Evolutionary conservation across 805 yeast species (phyloP).

Genomic region (Spathaspora gorwiae): DNA sequence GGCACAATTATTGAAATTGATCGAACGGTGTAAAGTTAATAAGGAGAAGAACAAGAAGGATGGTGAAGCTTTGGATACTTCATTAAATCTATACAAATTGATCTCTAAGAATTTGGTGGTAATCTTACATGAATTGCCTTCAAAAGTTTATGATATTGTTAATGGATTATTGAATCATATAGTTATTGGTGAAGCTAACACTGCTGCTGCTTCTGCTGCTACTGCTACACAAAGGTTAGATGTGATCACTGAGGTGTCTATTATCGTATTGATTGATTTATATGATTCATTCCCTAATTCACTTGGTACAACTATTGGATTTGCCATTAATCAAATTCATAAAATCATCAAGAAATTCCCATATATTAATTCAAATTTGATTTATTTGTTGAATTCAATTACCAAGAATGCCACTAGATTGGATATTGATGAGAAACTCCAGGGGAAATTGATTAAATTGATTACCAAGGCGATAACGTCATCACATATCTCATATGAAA

Average conservation of each 20-base stretch:
- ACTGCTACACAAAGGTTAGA: conserved; percentile 10
- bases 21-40: conserved; percentile 17
- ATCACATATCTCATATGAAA: conserved; percentile 15
- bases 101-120: conserved; percentile 24
- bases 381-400: conserved; percentile 27
- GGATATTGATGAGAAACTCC: conserved; percentile 39
- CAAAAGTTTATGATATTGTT: conserved; percentile 34
- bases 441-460: conserved; percentile 30
- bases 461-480: conserved; percentile 23
- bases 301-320: conserved; percentile 31
- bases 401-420: conserved; percentile 31
- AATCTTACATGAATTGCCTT: conserved; percentile 26
- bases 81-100: conserved; percentile 21
- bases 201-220: conserved; percentile 2
- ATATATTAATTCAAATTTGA: conserved; percentile 18
- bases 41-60: conserved; percentile 7
- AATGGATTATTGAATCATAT: conserved; percentile 29
- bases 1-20: conserved; percentile 21
- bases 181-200: conserved; percentile 5
- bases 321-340: conserved; percentile 31
- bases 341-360: conserved; percentile 36
- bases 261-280: conserved; percentile 32
- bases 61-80: not conserved
- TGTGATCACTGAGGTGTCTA: conserved; percentile 18
- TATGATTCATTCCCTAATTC: conserved; percentile 34